These are phyloP conservation scores for Ustilago bromivora DNA, from an alignment of 1,284 basidiomycete species.

Conservation along the genomic window DNA sequence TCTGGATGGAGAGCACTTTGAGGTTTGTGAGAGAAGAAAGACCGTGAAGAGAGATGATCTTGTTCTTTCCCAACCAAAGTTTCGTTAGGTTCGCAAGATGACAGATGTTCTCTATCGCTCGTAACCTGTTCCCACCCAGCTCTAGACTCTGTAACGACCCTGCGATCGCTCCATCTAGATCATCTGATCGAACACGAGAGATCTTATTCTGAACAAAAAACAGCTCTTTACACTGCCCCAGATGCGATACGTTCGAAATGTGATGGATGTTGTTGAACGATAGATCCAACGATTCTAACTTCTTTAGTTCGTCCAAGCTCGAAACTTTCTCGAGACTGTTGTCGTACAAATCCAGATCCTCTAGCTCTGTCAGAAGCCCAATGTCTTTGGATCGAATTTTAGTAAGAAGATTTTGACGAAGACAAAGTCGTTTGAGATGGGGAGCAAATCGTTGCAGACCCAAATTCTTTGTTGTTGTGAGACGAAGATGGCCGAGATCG, in stretches of 20 bases:
- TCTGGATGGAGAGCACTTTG: slow-evolving; percentile 78
- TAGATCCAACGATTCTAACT: slow-evolving; percentile 85
- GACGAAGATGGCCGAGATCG: slow-evolving; percentile 86
- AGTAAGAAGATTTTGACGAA: slow-evolving; percentile 88
- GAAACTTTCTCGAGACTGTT: slow-evolving; percentile 77
- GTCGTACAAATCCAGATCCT: slow-evolving; percentile 94
- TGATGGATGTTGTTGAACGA: slow-evolving; percentile 88
- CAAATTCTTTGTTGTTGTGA: slow-evolving; percentile 75
- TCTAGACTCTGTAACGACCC: slow-evolving; percentile 84
- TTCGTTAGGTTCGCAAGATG: slow-evolving; percentile 85
- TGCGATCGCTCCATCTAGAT: slow-evolving; percentile 75
- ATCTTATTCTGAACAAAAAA: slow-evolving; percentile 99
- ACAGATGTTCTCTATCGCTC: slow-evolving; percentile 90
- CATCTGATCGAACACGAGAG: slow-evolving; percentile 76
- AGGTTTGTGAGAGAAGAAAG: slow-evolving; percentile 36
- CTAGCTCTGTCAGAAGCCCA: slow-evolving; percentile 76
- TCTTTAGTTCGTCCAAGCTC: slow-evolving; percentile 71
- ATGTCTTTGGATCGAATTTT: slow-evolving; percentile 74
- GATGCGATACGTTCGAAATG: slow-evolving; percentile 73
- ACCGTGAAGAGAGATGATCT: slow-evolving; percentile 61
- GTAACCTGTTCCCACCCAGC: slow-evolving; percentile 89
- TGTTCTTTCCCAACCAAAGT: slow-evolving; percentile 88
- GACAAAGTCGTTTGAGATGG: slow-evolving; percentile 81
- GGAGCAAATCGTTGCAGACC: slow-evolving; percentile 78
- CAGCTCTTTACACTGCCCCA: slow-evolving; percentile 76